phyloP scores from a whole-genome alignment of 2,329 filamentous ascomycete genomes.

The Cytospora schulzeri region DNA sequence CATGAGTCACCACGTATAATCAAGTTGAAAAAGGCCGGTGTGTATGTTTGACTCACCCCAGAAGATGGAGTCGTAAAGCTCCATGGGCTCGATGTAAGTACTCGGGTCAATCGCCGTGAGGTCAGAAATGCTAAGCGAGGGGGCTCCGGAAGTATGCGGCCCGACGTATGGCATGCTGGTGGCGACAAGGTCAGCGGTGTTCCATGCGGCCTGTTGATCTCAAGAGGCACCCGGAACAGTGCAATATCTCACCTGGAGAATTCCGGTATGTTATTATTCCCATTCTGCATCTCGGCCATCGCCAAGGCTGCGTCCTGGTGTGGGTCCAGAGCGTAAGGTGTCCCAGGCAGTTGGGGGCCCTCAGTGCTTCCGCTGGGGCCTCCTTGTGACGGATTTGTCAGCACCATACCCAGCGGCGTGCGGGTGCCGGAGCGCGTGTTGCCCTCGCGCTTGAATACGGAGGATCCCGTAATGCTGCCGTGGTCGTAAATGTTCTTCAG shows the following conservation, averaged over 20 bases:
- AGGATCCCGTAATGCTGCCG: slow-evolving; percentile 56
- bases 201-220: too few species aligned
- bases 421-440: slow-evolving; percentile 48
- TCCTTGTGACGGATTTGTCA: slow-evolving; percentile 27
- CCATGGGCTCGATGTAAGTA: slow-evolving; percentile 66
- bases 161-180: slow-evolving; percentile 13
- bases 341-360: slow-evolving; percentile 30
- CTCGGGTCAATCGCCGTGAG: slow-evolving; percentile 55
- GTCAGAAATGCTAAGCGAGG: slow-evolving; percentile 44
- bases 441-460: slow-evolving; percentile 50
- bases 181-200: slow-evolving; percentile 3
- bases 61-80: slow-evolving; percentile 69
- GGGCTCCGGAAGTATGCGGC: slow-evolving; percentile 31
- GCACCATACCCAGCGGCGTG: slow-evolving; percentile 43
- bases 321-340: slow-evolving; percentile 44
- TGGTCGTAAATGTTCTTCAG: slow-evolving; percentile 69
- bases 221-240: not conserved
- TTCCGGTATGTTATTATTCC: slow-evolving; percentile 49
- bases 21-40: not conserved
- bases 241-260: slow-evolving; percentile 42
- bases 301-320: slow-evolving; percentile 65
- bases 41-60: slow-evolving; percentile 54
- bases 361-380: slow-evolving; percentile 10
- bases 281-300: slow-evolving; percentile 67
- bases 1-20: too few species aligned